Percentiles rank a stretch among this genome's conserved stretches.
These are phyloP conservation scores for Xylaria venustula DNA, from an alignment of 495 filamentous ascomycete species.

Conservation along the genomic window DNA sequence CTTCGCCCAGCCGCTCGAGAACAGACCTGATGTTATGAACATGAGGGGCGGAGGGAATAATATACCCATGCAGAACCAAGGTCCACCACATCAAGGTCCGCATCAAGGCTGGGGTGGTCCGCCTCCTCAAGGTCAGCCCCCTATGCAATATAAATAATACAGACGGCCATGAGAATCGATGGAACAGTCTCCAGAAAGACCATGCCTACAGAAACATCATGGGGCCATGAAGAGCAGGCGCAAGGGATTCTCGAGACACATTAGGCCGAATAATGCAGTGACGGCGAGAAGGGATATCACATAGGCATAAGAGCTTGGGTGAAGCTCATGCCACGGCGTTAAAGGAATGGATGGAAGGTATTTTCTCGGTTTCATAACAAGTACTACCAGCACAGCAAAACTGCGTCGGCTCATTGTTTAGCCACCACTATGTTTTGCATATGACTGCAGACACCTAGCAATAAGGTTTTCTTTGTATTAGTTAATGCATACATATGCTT, in stretches of 20 bases:
- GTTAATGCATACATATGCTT: too few species aligned
- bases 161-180: background rate
- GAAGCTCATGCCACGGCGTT: slow-evolving; percentile 13
- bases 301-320: slow-evolving; percentile 8
- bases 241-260: background rate
- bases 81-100: slow-evolving; percentile 23
- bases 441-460: too few species aligned
- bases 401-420: background rate
- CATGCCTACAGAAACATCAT: background rate
- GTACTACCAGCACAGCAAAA: background rate
- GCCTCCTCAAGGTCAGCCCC: slow-evolving; percentile 25
- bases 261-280: background rate
- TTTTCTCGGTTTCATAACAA: background rate
- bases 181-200: background rate
- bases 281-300: background rate
- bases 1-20: slow-evolving; percentile 53
- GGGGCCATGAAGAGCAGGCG: background rate
- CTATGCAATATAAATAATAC: slow-evolving; percentile 40
- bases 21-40: slow-evolving; percentile 50
- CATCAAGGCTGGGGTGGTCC: slow-evolving; percentile 20
- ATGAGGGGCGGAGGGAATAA: slow-evolving; percentile 40
- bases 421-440: too few species aligned
- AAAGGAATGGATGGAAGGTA: background rate
- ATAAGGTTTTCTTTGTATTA: too few species aligned
- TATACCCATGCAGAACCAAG: slow-evolving; percentile 46